phyloP scores from a whole-genome alignment of 192 early-diverging fungal genomes.

The Backusella macrospora region DNA sequence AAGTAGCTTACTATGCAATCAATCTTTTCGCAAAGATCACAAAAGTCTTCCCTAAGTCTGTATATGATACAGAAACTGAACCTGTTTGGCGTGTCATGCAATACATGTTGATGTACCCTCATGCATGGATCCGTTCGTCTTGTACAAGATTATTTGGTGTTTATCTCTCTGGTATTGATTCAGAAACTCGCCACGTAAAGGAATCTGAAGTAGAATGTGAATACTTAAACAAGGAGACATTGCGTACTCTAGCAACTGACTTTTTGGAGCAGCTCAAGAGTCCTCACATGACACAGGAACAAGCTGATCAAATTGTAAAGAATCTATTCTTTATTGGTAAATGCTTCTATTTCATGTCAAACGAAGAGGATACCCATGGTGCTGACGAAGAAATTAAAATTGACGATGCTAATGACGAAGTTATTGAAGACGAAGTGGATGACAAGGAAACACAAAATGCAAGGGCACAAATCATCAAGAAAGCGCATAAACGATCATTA shows the following conservation, averaged over 20 bases:
- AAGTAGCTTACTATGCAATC: slow-evolving; percentile 81
- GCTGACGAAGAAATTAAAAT: slow-evolving; percentile 46
- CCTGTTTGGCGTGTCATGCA: slow-evolving; percentile 70
- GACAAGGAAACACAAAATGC: slow-evolving; percentile 29
- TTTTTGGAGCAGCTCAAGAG: slow-evolving; percentile 71
- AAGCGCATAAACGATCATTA: slow-evolving; percentile 45
- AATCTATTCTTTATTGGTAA: slow-evolving; percentile 93
- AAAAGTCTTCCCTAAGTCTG: slow-evolving; percentile 53
- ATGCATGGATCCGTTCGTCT: slow-evolving; percentile 85
- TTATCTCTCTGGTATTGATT: slow-evolving; percentile 74
- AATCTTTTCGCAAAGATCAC: slow-evolving; percentile 76
- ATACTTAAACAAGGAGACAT: slow-evolving; percentile 41
- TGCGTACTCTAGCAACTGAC: slow-evolving; percentile 57
- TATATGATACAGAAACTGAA: slow-evolving; percentile 51
- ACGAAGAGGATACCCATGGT: slow-evolving; percentile 36
- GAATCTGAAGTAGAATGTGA: slow-evolving; percentile 33
- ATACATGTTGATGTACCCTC: slow-evolving; percentile 82
- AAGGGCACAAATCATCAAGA: slow-evolving; percentile 21
- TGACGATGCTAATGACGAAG: slow-evolving; percentile 45
- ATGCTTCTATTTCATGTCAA: slow-evolving; percentile 58
- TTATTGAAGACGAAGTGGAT: slow-evolving; percentile 35
- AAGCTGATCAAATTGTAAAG: slow-evolving; percentile 89
- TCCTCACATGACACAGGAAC: slow-evolving; percentile 67
- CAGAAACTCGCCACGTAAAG: slow-evolving; percentile 40
- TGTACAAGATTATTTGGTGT: slow-evolving; percentile 73